Base-by-base conservation (phyloP, 306 rosid genomes). In the Dalbergia oliveri region DNA sequence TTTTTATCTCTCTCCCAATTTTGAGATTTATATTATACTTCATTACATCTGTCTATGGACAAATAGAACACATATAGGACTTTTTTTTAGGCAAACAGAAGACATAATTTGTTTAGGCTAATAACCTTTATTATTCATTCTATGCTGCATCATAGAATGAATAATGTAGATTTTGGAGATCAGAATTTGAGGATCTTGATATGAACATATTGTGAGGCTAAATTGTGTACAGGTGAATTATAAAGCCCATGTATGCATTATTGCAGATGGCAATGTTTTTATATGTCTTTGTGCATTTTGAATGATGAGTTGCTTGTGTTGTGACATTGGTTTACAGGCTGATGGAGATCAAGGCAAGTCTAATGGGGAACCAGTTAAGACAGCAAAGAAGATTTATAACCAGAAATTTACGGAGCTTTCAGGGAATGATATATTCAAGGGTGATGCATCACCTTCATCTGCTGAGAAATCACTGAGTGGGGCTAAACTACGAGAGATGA, bases 401-500 rank as follows among this genome's bases (percentile, higher is more conserved):
- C 81, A 95, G 93, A 95, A 95, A 69, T 90, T 88, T 81, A 63
- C 85, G 0, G 94, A 90, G 51, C 94, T 95, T 37, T 95, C 99
- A 0, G 99, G 99, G 59, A 95, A 93, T 41, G 86, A 93, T 82
- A 89, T 95, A 79, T 93, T 95, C 90, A 88, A 88, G 83, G 96
- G 98, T 0, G 98, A 95, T 4, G 85, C 69, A 18, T 84, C 92
- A 18, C 92, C 96, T 9, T 87, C 93, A 8, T 85, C 97, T 14
- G 87, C 92, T 14, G 98, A 95, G 80, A 95, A 95, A 81, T 84
- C 96, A 16, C 66, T 91, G 82, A 95, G 98, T 11, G 79, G 73
- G 3, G 99, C 97, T 3, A 95, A 95, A 83, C 86, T 95, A 74
- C 92, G 96, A 14, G 99, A 95, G 88, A 93, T 95, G 78, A 95